Conservation (phyloP, 148 eudicot species). For the Simmondsia chinensis region DNA sequence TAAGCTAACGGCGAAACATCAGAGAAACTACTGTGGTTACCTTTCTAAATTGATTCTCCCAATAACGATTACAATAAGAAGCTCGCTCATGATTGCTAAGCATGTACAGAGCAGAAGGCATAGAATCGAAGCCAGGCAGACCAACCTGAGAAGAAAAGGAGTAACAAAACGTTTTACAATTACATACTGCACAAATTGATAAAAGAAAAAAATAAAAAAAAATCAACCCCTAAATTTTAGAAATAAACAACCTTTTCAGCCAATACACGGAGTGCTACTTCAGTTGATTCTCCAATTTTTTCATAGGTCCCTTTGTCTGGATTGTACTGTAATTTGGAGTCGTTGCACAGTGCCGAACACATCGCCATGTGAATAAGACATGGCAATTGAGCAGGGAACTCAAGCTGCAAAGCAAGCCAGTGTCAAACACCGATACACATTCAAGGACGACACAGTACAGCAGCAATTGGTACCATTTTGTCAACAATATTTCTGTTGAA, state of each 20-base stretch:
- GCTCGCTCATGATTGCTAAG: conserved; percentile 94
- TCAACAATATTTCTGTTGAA: too few relatives aligned
- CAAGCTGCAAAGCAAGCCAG: conserved; percentile 54
- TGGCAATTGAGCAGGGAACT: conserved; percentile 82
- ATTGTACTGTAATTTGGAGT: conserved; percentile 86
- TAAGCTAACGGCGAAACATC: background rate
- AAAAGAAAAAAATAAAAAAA: background rate
- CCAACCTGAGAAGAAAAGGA: conserved; percentile 63
- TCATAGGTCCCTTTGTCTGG: conserved; percentile 90
- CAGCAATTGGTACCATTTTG: too few relatives aligned
- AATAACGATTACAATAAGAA: conserved; percentile 88
- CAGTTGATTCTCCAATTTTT: conserved; percentile 98
- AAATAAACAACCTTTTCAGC: conserved; percentile 72
- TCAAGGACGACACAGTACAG: too few relatives aligned
- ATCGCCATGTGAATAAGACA: conserved; percentile 96
- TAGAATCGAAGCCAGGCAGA: conserved; percentile 95
- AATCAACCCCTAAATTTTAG: background rate
- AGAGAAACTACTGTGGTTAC: conserved; percentile 21
- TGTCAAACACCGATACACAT: conserved; percentile 8
- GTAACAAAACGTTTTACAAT: too few relatives aligned
- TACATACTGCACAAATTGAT: background rate
- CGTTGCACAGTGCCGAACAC: conserved; percentile 98
- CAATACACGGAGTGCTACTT: conserved; percentile 96
- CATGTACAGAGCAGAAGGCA: conserved; percentile 97
- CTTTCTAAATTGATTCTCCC: conserved; percentile 96